A percentile compares a stretch with the other conserved stretches of the same genome.
These are phyloP conservation scores for Gymnopus androsaceus DNA, from an alignment of 1,284 basidiomycete species.

Conservation along the genomic window DNA sequence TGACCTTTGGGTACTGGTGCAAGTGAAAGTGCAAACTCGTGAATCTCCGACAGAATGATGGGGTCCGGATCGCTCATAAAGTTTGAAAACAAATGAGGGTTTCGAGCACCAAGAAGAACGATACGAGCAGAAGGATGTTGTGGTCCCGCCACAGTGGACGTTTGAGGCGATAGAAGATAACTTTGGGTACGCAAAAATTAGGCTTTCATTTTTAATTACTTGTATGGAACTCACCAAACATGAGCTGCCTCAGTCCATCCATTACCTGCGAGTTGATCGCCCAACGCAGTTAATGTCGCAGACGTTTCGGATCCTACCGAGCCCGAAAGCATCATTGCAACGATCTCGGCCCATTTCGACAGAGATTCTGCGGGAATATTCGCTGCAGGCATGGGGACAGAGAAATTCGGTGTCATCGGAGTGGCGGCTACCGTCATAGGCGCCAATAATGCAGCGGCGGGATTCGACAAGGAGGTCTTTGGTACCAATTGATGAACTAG, in stretches of 20 bases:
- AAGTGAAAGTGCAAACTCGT: slow-evolving; percentile 89
- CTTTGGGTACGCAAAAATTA: slow-evolving; percentile 44
- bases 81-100: slow-evolving; percentile 50
- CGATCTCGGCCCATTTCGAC: slow-evolving; percentile 83
- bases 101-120: slow-evolving; percentile 66
- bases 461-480: slow-evolving; percentile 50
- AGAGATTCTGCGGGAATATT: slow-evolving; percentile 61
- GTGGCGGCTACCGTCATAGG: slow-evolving; percentile 46
- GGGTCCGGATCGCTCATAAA: slow-evolving; percentile 77
- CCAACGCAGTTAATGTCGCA: slow-evolving; percentile 83
- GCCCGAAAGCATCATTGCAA: slow-evolving; percentile 82
- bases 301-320: slow-evolving; percentile 66
- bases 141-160: slow-evolving; percentile 73
- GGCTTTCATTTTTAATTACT: background rate
- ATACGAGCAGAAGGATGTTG: slow-evolving; percentile 64
- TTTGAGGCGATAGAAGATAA: slow-evolving; percentile 86
- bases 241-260: slow-evolving; percentile 88
- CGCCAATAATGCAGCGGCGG: slow-evolving; percentile 39
- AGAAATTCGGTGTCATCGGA: slow-evolving; percentile 68
- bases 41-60: slow-evolving; percentile 87
- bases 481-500: slow-evolving; percentile 79
- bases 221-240: slow-evolving; percentile 65
- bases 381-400: slow-evolving; percentile 39
- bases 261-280: slow-evolving; percentile 76
- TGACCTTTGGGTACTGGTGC: slow-evolving; percentile 78